Evolutionary conservation across 805 yeast species (phyloP).

Genomic region (Cyberlindnera euphorbiae): DNA sequence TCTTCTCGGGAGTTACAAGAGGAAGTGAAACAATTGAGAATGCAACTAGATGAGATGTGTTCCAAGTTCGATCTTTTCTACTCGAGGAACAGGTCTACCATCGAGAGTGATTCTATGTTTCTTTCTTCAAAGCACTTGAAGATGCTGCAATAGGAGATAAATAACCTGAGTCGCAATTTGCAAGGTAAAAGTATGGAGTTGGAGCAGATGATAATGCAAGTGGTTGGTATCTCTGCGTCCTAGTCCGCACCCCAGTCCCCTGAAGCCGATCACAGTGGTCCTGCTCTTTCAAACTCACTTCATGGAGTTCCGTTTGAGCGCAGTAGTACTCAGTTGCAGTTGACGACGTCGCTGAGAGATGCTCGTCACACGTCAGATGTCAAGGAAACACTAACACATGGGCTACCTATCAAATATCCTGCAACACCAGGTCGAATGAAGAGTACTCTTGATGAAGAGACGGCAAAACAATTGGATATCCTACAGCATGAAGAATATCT

Average conservation of each 20-base stretch:
- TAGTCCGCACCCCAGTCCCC: too few relatives aligned
- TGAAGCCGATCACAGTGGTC: too few relatives aligned
- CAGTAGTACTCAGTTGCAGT: too few relatives aligned
- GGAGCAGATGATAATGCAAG: conserved; percentile 6
- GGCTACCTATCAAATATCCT: too few relatives aligned
- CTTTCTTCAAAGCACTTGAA: conserved; percentile 17
- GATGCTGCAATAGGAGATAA: conserved; percentile 20
- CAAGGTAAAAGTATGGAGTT: conserved; percentile 4
- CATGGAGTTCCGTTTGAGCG: conserved; percentile 10
- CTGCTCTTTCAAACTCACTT: conserved; percentile 1
- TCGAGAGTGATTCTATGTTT: conserved; percentile 13
- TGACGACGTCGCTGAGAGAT: too few relatives aligned
- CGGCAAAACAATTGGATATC: conserved; percentile 7
- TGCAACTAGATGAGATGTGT: conserved; percentile 2
- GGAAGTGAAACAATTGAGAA: too few relatives aligned
- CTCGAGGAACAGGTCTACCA: conserved; percentile 11
- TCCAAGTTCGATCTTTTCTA: conserved; percentile 13
- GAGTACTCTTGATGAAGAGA: conserved; percentile 9
- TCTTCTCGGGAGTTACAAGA: too few relatives aligned
- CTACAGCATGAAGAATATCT: conserved; percentile 5
- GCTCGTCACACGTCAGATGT: too few relatives aligned
- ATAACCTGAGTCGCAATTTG: conserved; percentile 10
- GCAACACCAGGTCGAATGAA: not conserved
- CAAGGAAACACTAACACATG: too few relatives aligned
- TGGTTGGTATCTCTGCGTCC: not conserved